Percentiles rank a stretch among this genome's conserved stretches.
phyloP scores from a whole-genome alignment of 768 basidiomycete species.

The Mrakia gelida region DNA sequence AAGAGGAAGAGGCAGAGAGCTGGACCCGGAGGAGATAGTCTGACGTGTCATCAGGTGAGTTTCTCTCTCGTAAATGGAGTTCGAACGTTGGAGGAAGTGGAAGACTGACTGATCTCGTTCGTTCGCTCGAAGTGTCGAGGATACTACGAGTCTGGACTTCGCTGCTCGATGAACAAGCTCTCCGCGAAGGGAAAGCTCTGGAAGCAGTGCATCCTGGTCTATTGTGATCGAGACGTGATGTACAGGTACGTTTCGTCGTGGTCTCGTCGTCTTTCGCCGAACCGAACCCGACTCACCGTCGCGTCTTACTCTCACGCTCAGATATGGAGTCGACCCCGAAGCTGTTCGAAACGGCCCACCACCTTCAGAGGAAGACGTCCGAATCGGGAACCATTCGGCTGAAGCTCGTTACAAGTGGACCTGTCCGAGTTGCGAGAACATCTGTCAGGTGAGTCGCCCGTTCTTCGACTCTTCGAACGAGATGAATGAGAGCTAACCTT shows the following conservation, averaged over 20 bases:
- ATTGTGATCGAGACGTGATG: slow-evolving; percentile 11
- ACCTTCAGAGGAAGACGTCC: neutral
- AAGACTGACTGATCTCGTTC: neutral
- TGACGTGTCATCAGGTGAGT: slow-evolving; percentile 17
- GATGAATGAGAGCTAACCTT: neutral
- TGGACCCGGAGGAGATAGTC: slow-evolving; percentile 9
- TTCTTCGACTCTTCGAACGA: neutral
- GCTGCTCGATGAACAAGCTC: slow-evolving; percentile 9
- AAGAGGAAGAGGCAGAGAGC: slow-evolving; percentile 17
- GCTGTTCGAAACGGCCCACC: neutral
- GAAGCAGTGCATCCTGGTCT: slow-evolving; percentile 15
- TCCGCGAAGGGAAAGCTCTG: neutral
- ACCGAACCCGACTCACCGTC: neutral
- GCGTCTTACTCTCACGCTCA: neutral
- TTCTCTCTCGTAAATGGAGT: too few relatives aligned
- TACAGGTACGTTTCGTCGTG: neutral
- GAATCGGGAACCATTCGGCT: neutral
- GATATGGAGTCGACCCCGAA: slow-evolving; percentile 6
- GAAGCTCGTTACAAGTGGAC: neutral
- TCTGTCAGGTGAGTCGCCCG: neutral
- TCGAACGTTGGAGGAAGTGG: neutral
- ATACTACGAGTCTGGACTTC: slow-evolving; percentile 13
- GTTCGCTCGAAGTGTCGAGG: neutral
- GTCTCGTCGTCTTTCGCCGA: neutral
- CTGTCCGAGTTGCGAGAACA: slow-evolving; percentile 14